These are phyloP conservation scores for Cubamyces lactineus DNA, from an alignment of 768 basidiomycete genomes.

Conservation along the genomic window DNA sequence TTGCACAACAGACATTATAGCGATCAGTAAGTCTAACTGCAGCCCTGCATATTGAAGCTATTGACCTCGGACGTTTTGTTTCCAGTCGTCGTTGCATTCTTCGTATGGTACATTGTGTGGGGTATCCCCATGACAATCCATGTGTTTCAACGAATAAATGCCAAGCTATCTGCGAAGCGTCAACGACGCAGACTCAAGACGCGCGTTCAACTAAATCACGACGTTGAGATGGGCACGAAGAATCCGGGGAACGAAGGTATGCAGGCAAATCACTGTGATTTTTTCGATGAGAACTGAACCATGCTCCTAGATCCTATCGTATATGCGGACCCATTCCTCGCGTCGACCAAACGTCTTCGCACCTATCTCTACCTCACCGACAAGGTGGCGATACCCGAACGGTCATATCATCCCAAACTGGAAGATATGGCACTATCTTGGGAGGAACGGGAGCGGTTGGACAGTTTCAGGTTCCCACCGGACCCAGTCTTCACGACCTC, in stretches of 20 bases:
- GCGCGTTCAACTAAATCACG: constrained; percentile 1
- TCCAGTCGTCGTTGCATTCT: constrained; percentile 26
- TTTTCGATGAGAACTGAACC: neutral
- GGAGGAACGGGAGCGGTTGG: constrained; percentile 3
- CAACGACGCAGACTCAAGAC: neutral
- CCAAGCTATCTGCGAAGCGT: neutral
- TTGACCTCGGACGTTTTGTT: constrained; percentile 1
- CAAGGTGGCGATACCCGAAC: neutral
- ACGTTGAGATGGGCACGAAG: constrained; percentile 5
- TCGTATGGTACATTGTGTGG: constrained; percentile 29
- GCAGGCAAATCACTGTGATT: neutral
- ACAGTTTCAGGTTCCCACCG: constrained; percentile 9
- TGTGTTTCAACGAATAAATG: constrained; percentile 17
- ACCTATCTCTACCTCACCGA: neutral
- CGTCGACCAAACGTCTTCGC: neutral
- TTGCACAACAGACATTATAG: constrained; percentile 23
- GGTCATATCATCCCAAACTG: constrained; percentile 2
- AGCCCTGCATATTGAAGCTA: neutral
- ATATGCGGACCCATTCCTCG: neutral
- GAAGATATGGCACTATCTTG: neutral
- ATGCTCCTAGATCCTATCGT: neutral
- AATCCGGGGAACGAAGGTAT: neutral
- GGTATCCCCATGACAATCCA: constrained; percentile 28
- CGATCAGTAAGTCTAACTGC: constrained; percentile 24
- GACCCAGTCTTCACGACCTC: neutral